phyloP scores from a whole-genome alignment of 2,329 filamentous ascomycete species.

The Aureobasidium mangrovei region DNA sequence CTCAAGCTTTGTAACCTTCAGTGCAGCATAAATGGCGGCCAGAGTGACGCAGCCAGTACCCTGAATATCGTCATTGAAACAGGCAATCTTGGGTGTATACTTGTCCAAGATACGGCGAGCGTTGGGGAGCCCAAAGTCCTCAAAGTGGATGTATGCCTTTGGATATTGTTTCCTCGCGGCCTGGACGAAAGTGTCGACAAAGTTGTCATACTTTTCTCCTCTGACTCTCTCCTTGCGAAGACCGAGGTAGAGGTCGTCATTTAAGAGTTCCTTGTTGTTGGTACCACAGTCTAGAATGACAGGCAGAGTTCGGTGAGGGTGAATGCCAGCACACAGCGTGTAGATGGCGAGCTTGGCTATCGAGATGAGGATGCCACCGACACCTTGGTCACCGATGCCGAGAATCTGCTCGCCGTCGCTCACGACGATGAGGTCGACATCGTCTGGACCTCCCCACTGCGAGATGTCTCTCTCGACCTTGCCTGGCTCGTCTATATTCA shows the following conservation, averaged over 20 bases:
- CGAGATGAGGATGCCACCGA: conserved; percentile 75
- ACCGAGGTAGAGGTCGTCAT: conserved; percentile 73
- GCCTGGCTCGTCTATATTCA: conserved; percentile 63
- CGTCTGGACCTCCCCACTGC: conserved; percentile 60
- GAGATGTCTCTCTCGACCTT: conserved; percentile 57
- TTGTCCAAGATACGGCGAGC: conserved; percentile 66
- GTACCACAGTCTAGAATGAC: conserved; percentile 83
- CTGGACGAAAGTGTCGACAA: conserved; percentile 66
- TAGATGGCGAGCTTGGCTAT: conserved; percentile 75
- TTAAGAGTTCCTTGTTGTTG: conserved; percentile 64
- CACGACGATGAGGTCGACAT: conserved; percentile 83
- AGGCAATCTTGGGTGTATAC: conserved; percentile 65
- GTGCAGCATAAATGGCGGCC: conserved; percentile 68
- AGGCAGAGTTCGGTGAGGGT: conserved; percentile 67
- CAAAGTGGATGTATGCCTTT: conserved; percentile 73
- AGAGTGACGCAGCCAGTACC: conserved; percentile 83
- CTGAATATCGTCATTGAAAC: conserved; percentile 89
- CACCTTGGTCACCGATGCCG: conserved; percentile 82
- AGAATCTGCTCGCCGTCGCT: conserved; percentile 66
- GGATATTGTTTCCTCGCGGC: conserved; percentile 63
- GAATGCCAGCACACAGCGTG: conserved; percentile 78
- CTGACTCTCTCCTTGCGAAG: conserved; percentile 56
- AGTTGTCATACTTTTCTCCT: conserved; percentile 65
- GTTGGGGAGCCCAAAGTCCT: conserved; percentile 75
- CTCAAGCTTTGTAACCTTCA: conserved; percentile 59